These are phyloP conservation scores for Zygnema cylindricum DNA, from an alignment of 139 green algal species.

Conservation along the genomic window DNA sequence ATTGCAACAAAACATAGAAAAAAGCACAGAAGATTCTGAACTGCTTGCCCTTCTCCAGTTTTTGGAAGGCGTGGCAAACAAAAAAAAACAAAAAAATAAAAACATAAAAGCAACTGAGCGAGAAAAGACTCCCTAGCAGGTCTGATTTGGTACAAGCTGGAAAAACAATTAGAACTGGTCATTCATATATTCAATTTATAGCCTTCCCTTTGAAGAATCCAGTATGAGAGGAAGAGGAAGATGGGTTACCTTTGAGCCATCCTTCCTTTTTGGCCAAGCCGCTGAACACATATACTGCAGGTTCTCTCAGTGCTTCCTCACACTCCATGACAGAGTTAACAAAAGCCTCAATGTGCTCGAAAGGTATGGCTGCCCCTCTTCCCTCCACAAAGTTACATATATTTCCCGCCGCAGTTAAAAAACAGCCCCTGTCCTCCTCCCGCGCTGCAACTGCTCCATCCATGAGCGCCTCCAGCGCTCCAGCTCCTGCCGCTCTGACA, in stretches of 20 bases:
- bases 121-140: too few relatives aligned
- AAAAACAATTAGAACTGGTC: too few relatives aligned
- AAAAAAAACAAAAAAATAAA: too few relatives aligned
- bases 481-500: neutral
- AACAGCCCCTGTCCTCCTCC: neutral
- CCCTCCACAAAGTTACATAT: neutral
- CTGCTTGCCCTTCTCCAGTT: too few relatives aligned
- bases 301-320: neutral
- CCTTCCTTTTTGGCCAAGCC: neutral
- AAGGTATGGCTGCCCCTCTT: neutral
- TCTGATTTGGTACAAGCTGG: too few relatives aligned
- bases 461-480: neutral
- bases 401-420: neutral
- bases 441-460: neutral
- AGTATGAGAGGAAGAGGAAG: too few relatives aligned
- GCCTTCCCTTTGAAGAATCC: too few relatives aligned
- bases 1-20: too few relatives aligned
- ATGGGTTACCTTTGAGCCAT: neutral
- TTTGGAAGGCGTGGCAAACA: too few relatives aligned
- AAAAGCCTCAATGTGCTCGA: neutral
- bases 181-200: too few relatives aligned
- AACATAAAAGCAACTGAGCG: too few relatives aligned
- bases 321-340: neutral
- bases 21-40: too few relatives aligned
- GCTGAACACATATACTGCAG: neutral